phyloP scores from a whole-genome alignment of 2,329 filamentous ascomycete species.

The Fusarium sp. region DNA sequence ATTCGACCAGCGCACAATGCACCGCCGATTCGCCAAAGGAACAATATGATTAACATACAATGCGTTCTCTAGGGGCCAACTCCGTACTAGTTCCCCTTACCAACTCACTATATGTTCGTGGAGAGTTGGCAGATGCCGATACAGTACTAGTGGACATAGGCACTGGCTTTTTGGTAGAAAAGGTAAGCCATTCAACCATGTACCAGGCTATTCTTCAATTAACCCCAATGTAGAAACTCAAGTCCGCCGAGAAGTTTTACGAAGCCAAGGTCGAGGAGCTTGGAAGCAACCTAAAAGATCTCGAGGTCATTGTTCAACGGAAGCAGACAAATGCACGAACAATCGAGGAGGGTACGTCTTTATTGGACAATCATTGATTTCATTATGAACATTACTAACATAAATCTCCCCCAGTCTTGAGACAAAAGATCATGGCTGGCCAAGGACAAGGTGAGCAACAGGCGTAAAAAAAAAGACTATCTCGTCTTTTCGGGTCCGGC shows the following conservation, averaged over 20 bases:
- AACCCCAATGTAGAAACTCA: conserved; percentile 58
- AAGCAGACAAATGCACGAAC: conserved; percentile 89
- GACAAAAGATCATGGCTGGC: conserved; percentile 59
- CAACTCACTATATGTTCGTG: conserved; percentile 93
- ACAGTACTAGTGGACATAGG: conserved; percentile 92
- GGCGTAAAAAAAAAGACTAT: conserved; percentile 29
- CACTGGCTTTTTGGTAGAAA: conserved; percentile 95
- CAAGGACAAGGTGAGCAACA: conserved; percentile 47
- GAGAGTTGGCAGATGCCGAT: conserved; percentile 78
- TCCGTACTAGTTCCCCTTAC: conserved; percentile 92
- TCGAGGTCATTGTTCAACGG: conserved; percentile 68
- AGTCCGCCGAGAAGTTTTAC: conserved; percentile 69
- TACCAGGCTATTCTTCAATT: conserved; percentile 21
- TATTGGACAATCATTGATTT: neutral
- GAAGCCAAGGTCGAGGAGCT: conserved; percentile 68
- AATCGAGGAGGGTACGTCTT: conserved; percentile 82
- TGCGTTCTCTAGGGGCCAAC: conserved; percentile 53
- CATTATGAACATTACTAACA: conserved; percentile 48
- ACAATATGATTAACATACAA: conserved; percentile 21
- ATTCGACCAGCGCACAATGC: neutral
- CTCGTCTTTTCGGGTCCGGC: neutral
- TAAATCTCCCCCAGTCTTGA: conserved; percentile 52
- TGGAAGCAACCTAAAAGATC: conserved; percentile 65
- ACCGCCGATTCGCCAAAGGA: neutral
- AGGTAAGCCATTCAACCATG: conserved; percentile 63